These are phyloP conservation scores for Ceratocystis huliohia DNA, from an alignment of 2,329 filamentous ascomycete genomes.

Conservation along the genomic window DNA sequence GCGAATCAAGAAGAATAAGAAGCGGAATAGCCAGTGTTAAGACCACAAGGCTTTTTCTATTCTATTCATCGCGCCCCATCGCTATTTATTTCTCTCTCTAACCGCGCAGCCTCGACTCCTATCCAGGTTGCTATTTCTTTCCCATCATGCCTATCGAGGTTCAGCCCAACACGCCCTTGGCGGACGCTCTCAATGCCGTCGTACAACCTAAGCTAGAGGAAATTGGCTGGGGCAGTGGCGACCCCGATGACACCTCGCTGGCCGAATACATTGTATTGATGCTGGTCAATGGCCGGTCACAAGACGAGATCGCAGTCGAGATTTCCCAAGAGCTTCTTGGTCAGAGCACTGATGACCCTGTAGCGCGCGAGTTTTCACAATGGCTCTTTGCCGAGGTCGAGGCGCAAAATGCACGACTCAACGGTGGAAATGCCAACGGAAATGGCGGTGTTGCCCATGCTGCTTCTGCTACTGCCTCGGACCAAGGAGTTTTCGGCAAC, in stretches of 20 bases:
- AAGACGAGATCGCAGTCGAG: slow-evolving; percentile 78
- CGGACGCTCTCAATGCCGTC: slow-evolving; percentile 65
- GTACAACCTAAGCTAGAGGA: slow-evolving; percentile 88
- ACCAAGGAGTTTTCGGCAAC: not conserved
- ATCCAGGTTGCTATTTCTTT: not conserved
- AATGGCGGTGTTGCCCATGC: not conserved
- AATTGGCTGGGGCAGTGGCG: slow-evolving; percentile 78
- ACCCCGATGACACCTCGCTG: slow-evolving; percentile 64
- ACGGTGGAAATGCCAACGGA: slow-evolving; percentile 29
- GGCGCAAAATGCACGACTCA: slow-evolving; percentile 49
- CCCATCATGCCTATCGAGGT: slow-evolving; percentile 64
- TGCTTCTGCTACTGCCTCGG: not conserved
- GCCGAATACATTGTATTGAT: slow-evolving; percentile 96
- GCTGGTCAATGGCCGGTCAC: slow-evolving; percentile 88
- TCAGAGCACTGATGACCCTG: slow-evolving; percentile 68
- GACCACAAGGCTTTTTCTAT: not conserved
- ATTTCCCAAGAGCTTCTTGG: slow-evolving; percentile 77
- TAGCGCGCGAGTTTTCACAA: slow-evolving; percentile 67
- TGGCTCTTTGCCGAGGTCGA: slow-evolving; percentile 92
- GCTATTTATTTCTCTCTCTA: too few species aligned
- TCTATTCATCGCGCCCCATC: not conserved
- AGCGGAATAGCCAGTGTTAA: not conserved
- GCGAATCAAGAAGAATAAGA: not conserved
- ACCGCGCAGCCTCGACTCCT: slow-evolving; percentile 17
- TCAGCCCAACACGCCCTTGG: slow-evolving; percentile 65